These are phyloP conservation scores for Isabelozyma heimii DNA, from an alignment of 805 yeast species.

Conservation along the genomic window DNA sequence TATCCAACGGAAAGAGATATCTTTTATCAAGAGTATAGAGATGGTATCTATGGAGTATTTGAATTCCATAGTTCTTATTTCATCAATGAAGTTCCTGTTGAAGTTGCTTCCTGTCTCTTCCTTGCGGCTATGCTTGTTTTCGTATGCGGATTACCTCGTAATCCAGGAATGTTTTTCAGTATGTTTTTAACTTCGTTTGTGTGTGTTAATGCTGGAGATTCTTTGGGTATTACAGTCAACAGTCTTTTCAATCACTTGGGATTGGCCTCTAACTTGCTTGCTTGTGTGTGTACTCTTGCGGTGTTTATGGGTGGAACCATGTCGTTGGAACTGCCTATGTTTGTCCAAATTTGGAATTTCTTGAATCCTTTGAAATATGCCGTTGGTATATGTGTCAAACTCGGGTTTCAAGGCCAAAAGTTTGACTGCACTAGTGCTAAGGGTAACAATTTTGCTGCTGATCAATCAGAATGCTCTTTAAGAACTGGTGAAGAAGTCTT, in stretches of 20 bases:
- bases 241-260: slow-evolving; percentile 74
- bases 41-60: slow-evolving; percentile 61
- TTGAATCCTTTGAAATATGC: slow-evolving; percentile 77
- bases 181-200: slow-evolving; percentile 53
- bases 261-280: slow-evolving; percentile 71
- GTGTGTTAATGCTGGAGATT: slow-evolving; percentile 74
- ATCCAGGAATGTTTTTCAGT: slow-evolving; percentile 64
- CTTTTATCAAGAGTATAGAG: slow-evolving; percentile 77
- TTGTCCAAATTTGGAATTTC: slow-evolving; percentile 70
- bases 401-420: slow-evolving; percentile 50
- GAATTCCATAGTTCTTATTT: slow-evolving; percentile 65
- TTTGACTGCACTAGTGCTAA: slow-evolving; percentile 44
- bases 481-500: slow-evolving; percentile 32
- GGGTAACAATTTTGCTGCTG: neutral
- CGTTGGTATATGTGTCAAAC: slow-evolving; percentile 56
- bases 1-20: slow-evolving; percentile 73
- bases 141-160: slow-evolving; percentile 71
- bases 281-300: slow-evolving; percentile 65
- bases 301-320: slow-evolving; percentile 82
- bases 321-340: slow-evolving; percentile 71
- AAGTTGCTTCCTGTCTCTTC: slow-evolving; percentile 53
- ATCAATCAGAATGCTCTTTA: slow-evolving; percentile 17
- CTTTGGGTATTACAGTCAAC: slow-evolving; percentile 78
- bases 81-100: slow-evolving; percentile 65
- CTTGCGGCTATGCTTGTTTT: slow-evolving; percentile 64